These are phyloP conservation scores for Stipa capillata DNA, from an alignment of 176 grass and related monocot genomes.

Conservation along the genomic window DNA sequence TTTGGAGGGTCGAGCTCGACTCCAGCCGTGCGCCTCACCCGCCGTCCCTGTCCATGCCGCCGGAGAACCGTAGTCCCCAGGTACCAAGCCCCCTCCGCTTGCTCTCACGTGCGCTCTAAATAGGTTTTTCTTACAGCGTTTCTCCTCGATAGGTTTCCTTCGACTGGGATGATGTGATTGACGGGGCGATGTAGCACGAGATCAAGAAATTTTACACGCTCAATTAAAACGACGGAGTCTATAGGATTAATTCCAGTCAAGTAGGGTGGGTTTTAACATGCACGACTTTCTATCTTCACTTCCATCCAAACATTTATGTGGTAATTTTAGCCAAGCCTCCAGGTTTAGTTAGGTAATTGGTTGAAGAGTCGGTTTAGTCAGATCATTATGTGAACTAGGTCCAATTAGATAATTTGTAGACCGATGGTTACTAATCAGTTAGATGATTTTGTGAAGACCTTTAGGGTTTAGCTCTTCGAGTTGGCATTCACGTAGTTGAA, in stretches of 20 bases:
- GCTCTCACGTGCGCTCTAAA: background rate
- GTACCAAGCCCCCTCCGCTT: background rate
- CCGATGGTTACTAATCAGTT: background rate
- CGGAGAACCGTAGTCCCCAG: constrained; percentile 18
- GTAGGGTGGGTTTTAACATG: background rate
- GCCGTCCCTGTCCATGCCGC: constrained; percentile 13
- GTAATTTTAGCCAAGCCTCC: background rate
- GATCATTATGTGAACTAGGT: background rate
- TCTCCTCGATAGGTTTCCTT: background rate
- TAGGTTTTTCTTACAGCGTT: background rate
- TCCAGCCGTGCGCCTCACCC: background rate
- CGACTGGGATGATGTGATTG: background rate
- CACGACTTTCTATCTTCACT: background rate
- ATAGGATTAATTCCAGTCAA: background rate
- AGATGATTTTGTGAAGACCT: background rate
- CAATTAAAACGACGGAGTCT: background rate
- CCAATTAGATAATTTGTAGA: background rate
- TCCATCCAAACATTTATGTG: background rate
- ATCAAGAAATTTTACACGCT: background rate
- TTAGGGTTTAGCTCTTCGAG: background rate
- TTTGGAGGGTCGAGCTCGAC: background rate
- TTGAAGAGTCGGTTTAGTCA: background rate
- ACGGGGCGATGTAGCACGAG: background rate
- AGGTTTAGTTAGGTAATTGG: background rate
- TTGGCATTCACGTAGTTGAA: background rate